These are phyloP conservation scores for Hypholoma sublateritium DNA, from an alignment of 768 basidiomycete species.

Conservation along the genomic window DNA sequence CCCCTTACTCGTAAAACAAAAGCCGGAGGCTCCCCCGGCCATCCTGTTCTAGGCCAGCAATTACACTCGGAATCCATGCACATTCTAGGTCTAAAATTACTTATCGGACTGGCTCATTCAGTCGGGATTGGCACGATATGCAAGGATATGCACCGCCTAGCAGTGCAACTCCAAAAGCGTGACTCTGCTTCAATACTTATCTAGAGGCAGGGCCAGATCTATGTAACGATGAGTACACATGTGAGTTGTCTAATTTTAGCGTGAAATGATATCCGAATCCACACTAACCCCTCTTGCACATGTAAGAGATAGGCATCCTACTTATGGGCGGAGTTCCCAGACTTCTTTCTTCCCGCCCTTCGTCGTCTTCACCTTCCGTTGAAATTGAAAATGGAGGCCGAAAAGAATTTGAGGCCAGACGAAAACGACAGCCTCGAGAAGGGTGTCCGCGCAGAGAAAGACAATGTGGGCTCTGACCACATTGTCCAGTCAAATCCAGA, in stretches of 20 bases:
- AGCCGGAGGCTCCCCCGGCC: too few relatives aligned
- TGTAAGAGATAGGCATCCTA: background rate
- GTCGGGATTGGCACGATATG: too few relatives aligned
- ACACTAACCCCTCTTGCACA: constrained; percentile 5
- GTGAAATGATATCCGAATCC: background rate
- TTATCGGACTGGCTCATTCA: too few relatives aligned
- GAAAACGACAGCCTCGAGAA: constrained; percentile 22
- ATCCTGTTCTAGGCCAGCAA: too few relatives aligned
- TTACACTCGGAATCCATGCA: too few relatives aligned
- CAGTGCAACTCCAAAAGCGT: background rate
- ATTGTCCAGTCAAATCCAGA: constrained; percentile 15
- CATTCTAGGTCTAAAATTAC: too few relatives aligned
- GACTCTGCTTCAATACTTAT: background rate
- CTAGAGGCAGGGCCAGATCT: background rate
- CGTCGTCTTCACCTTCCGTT: constrained; percentile 4
- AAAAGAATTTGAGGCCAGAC: constrained; percentile 15
- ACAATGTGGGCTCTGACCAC: constrained; percentile 1
- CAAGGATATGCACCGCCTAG: background rate
- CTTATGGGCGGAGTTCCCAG: background rate
- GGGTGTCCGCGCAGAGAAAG: constrained; percentile 2
- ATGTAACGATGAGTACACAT: background rate
- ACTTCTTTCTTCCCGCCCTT: constrained; percentile 7
- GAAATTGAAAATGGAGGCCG: constrained; percentile 19
- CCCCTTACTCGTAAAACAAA: too few relatives aligned
- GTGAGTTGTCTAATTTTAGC: background rate